phyloP scores from a whole-genome alignment of 805 yeast genomes.

The Yarrowia sp. region DNA sequence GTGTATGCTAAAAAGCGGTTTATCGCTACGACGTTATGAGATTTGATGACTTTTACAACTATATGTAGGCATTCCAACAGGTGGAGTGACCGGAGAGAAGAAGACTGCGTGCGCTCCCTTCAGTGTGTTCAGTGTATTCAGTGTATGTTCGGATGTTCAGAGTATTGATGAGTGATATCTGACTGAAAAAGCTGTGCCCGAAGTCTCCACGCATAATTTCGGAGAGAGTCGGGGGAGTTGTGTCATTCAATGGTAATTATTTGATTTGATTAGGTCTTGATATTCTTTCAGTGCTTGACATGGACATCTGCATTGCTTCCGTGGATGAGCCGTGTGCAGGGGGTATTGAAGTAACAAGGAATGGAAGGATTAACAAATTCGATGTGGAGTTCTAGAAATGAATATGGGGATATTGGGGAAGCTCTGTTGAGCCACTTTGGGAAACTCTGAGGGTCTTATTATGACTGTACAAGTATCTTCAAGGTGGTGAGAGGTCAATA shows the following conservation, averaged over 20 bases:
- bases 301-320: not conserved
- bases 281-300: not conserved
- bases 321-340: not conserved
- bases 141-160: too few relatives aligned
- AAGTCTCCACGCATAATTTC: too few relatives aligned
- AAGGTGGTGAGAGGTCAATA: too few relatives aligned
- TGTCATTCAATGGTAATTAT: not conserved
- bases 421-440: too few relatives aligned
- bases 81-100: not conserved
- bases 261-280: not conserved
- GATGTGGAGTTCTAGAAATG: too few relatives aligned
- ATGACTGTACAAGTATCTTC: too few relatives aligned
- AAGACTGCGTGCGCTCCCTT: not conserved
- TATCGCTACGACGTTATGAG: slow-evolving; percentile 25
- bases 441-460: too few relatives aligned
- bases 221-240: not conserved
- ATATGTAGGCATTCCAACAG: not conserved
- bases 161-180: too few relatives aligned
- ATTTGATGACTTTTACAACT: slow-evolving; percentile 1
- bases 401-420: too few relatives aligned
- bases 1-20: slow-evolving; percentile 24
- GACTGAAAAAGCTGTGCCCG: too few relatives aligned
- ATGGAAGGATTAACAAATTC: too few relatives aligned
- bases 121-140: not conserved
- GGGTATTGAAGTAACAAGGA: not conserved